Percentiles rank a stretch among this genome's conserved stretches.
These are phyloP conservation scores for Dacryopinax spathularia DNA, from an alignment of 768 basidiomycete species.

Conservation along the genomic window DNA sequence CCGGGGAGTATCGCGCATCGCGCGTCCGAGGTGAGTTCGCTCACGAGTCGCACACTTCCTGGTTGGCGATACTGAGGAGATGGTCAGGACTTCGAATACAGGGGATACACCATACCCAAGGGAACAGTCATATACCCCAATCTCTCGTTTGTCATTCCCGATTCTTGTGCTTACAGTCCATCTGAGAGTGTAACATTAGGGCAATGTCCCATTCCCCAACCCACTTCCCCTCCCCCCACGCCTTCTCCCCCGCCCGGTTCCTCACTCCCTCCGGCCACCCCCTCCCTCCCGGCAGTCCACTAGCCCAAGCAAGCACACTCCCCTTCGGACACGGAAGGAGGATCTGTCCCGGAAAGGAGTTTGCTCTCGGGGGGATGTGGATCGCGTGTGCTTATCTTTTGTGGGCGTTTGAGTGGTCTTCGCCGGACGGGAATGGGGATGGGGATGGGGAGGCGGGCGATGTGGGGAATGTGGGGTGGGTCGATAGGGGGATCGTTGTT, in stretches of 20 bases:
- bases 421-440: too few species aligned
- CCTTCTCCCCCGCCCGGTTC: too few species aligned
- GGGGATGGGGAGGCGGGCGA: constrained; percentile 18
- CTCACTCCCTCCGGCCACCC: background rate
- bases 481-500: background rate
- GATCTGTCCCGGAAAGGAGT: background rate
- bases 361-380: background rate
- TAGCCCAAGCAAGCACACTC: background rate
- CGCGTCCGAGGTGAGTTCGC: background rate
- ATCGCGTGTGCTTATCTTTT: background rate
- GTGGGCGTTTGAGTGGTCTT: background rate
- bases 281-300: background rate
- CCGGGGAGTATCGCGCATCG: constrained; percentile 18
- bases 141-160: constrained; percentile 13
- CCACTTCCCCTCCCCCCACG: too few species aligned
- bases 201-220: too few species aligned
- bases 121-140: constrained; percentile 10
- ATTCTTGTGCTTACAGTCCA: too few species aligned
- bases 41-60: background rate
- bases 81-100: background rate
- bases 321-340: background rate
- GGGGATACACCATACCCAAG: constrained; percentile 10
- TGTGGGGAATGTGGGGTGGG: background rate
- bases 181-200: too few species aligned
- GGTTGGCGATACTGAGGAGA: background rate